Base-by-base conservation (phyloP, 2,329 filamentous ascomycete species). In the Scedosporium apiospermum region DNA sequence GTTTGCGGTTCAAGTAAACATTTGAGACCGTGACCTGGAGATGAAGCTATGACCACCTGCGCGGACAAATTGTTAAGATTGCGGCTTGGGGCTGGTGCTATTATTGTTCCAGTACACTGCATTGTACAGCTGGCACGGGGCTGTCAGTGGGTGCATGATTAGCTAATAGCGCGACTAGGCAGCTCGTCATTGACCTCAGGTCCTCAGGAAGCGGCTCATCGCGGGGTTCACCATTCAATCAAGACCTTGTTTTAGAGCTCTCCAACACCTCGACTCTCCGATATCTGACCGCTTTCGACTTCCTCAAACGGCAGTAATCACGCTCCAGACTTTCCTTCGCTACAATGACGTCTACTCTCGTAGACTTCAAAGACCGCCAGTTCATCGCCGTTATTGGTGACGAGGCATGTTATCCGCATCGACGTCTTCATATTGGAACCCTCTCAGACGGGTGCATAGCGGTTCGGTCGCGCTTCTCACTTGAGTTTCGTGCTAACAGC, bases 371-470 rank as follows among this genome's bases (percentile, higher is more conserved):
- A 78, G 92, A 98, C 77, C 86, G 95, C 71, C 89, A 99, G 78
- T 96, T 99, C 73, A 86, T 99, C 64, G 95, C 95, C 67, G 93
- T 99, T 58, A 99, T 99, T 73, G 95, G 95, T 61, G 95, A 99
- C 76, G 95, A 99, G 86, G 95, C 91, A 73, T 66, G 75, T 63
- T 42, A 38, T 41, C 58, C 16, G n/a, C 10, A 42, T 42, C 16
- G 14, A 57, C 26, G n/a, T 59, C 55, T 5, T 26, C 42, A 5
- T 16, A n/a, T 27, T 18, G 21, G 14, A 26, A 27, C n/a, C 21
- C 10, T 18, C 6, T 6, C 10, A 3, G 30, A 21, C n/a, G 16
- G 7, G 21, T 23, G 21, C 23, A 38, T 57, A 23, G 16, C 5
- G 23, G 30, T 3, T 18, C 46, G 14, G 34, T 26, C 34, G 34